Conservation (phyloP, 192 early-diverging fungal genomes). For the Allomyces arbusculus region DNA sequence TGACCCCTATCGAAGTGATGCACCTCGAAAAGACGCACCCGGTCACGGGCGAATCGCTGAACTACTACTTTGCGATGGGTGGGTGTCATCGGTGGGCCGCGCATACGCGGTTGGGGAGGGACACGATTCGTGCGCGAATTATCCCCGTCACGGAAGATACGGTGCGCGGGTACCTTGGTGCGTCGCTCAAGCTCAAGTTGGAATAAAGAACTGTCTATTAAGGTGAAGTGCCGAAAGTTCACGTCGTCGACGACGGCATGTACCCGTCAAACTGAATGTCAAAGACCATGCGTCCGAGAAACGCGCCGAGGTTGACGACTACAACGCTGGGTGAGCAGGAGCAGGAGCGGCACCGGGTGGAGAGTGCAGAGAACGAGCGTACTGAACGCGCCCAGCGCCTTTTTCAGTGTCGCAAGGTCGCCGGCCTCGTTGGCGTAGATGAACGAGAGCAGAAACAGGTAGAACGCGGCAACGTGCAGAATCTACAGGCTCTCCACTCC, state of each 20-base stretch:
- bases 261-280: conserved; percentile 4
- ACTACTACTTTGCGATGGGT: neutral
- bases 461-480: conserved; percentile 5
- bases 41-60: neutral
- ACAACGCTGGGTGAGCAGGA: neutral
- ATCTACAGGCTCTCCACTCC: neutral
- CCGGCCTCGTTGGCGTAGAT: conserved; percentile 8
- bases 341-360: neutral
- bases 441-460: conserved; percentile 6
- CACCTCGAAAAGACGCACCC: neutral
- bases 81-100: neutral
- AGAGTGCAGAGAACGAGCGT: neutral
- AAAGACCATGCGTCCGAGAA: conserved; percentile 3
- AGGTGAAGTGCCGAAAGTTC: too few species aligned
- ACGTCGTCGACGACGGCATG: conserved; percentile 1
- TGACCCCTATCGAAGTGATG: neutral
- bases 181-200: neutral
- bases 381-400: conserved; percentile 1
- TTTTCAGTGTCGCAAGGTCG: neutral
- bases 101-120: neutral
- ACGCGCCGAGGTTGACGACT: conserved; percentile 6
- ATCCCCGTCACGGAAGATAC: neutral
- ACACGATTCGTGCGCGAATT: neutral
- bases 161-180: neutral
- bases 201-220: neutral